Conservation (phyloP, 2,329 filamentous ascomycete species). For the Colletotrichum camelliae region DNA sequence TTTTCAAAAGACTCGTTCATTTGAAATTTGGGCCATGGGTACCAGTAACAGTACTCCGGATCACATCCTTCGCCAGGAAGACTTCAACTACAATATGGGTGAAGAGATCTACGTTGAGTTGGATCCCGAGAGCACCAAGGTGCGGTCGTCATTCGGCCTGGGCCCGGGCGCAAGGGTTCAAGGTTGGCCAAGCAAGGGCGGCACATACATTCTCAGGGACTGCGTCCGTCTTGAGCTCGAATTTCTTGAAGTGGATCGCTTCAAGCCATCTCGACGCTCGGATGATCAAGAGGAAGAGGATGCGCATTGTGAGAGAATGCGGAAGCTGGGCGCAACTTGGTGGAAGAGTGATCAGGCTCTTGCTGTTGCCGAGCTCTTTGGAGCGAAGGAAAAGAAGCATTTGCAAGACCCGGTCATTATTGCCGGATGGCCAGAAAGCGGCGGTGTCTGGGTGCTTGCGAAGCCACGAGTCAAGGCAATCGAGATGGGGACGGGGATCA, state of each 20-base stretch:
- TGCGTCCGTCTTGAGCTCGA: not conserved
- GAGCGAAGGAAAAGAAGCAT: not conserved
- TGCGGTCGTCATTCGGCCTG: not conserved
- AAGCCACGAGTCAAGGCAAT: not conserved
- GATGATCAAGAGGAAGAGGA: not conserved
- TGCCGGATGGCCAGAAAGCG: not conserved
- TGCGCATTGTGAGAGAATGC: not conserved
- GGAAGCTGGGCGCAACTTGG: not conserved
- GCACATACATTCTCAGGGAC: not conserved
- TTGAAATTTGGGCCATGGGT: not conserved
- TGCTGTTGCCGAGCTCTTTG: not conserved
- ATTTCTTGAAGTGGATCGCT: not conserved
- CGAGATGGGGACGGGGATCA: not conserved
- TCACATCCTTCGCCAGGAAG: not conserved
- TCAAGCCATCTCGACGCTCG: not conserved
- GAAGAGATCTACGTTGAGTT: not conserved
- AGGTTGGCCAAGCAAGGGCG: not conserved
- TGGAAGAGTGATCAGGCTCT: not conserved
- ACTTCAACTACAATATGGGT: not conserved
- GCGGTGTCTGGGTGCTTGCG: not conserved
- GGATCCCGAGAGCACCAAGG: accelerated
- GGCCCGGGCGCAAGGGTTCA: not conserved
- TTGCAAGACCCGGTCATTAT: not conserved
- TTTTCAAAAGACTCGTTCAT: not conserved
- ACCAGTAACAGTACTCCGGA: not conserved